phyloP scores from a whole-genome alignment of 495 filamentous ascomycete species.

The Lasiosphaeria hispida region DNA sequence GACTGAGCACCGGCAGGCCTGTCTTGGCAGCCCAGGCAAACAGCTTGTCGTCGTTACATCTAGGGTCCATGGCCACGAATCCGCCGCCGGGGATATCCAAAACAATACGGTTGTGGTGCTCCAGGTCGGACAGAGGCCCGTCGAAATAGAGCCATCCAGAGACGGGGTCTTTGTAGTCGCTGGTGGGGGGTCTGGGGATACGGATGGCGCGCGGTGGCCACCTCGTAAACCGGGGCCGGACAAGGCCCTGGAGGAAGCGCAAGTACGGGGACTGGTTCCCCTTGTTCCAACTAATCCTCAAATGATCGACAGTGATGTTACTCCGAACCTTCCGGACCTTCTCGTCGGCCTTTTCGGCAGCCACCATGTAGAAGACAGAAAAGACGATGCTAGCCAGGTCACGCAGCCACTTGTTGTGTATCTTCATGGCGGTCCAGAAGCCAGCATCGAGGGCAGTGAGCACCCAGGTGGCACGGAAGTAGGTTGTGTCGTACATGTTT shows the following conservation, averaged over 20 bases:
- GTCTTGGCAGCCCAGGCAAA: conserved; percentile 84
- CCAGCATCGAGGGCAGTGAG: conserved; percentile 92
- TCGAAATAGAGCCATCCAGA: conserved; percentile 93
- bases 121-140: conserved; percentile 73
- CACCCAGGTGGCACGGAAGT: conserved; percentile 97
- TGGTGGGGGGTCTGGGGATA: conserved; percentile 75
- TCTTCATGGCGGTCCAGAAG: conserved; percentile 97
- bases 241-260: conserved; percentile 60
- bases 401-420: conserved; percentile 74
- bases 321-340: conserved; percentile 91
- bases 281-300: conserved; percentile 96
- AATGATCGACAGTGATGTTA: conserved; percentile 82
- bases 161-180: conserved; percentile 77
- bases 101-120: conserved; percentile 75
- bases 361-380: conserved; percentile 82
- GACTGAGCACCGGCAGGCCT: conserved; percentile 78
- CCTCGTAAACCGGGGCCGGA: conserved; percentile 74
- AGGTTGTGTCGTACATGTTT: conserved; percentile 90
- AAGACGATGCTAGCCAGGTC: conserved; percentile 82
- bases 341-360: conserved; percentile 92
- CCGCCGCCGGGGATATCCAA: conserved; percentile 92
- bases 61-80: conserved; percentile 91
- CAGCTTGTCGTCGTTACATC: conserved; percentile 88
- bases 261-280: conserved; percentile 75
- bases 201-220: conserved; percentile 78